Percentiles rank a stretch among this genome's conserved stretches.
Evolutionary conservation across 1,284 basidiomycete species (phyloP).

Genomic region (Malassezia slooffiae): DNA sequence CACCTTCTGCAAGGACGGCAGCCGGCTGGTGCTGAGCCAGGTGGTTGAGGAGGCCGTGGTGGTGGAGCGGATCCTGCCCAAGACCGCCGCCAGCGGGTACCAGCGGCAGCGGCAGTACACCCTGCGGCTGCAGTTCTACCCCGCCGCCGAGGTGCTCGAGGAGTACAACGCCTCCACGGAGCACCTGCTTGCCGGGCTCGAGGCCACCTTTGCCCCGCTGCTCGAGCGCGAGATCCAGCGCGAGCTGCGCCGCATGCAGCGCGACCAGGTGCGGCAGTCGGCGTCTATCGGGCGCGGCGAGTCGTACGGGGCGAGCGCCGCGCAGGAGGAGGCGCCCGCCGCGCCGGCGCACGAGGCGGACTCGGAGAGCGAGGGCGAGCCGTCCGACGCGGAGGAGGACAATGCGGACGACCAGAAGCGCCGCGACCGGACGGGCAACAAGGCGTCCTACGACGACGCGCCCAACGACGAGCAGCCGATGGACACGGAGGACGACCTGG

Average conservation of each 20-base stretch:
- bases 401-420: constrained; percentile 64
- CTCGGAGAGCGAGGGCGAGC: constrained; percentile 29
- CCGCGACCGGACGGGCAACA: constrained; percentile 56
- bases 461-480: constrained; percentile 22
- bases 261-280: constrained; percentile 69
- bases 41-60: constrained; percentile 76
- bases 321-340: constrained; percentile 50
- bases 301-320: constrained; percentile 53
- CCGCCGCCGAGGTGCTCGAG: constrained; percentile 66
- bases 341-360: constrained; percentile 22
- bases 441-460: constrained; percentile 58
- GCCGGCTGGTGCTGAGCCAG: constrained; percentile 75
- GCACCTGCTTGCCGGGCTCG: constrained; percentile 67
- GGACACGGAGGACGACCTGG: constrained; percentile 54
- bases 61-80: constrained; percentile 63
- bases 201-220: constrained; percentile 65
- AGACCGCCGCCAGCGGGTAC: constrained; percentile 52
- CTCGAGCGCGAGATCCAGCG: constrained; percentile 74
- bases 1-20: constrained; percentile 84
- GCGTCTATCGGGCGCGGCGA: constrained; percentile 59
- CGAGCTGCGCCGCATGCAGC: constrained; percentile 76
- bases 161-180: constrained; percentile 71
- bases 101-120: constrained; percentile 68
- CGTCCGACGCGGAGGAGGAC: constrained; percentile 53
- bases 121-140: constrained; percentile 76